Evolutionary conservation across 352 stramenopile species (phyloP), one percentile per base, ranked within the genome.

Genomic region (Elongisporangium undulatum): DNA sequence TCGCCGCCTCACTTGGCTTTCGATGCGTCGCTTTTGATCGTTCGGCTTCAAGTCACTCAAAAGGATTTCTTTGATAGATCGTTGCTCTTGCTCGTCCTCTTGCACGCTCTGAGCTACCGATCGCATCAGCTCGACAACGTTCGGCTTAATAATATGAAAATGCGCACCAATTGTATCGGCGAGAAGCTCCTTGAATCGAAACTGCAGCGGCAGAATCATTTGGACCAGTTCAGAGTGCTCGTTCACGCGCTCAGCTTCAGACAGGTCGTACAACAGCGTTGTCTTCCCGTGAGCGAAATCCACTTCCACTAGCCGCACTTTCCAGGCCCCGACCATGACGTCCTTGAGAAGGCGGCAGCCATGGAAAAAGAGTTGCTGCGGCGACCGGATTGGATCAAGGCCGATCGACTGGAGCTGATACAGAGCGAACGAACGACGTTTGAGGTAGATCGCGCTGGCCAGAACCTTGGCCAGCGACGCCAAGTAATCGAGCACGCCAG

Each of bases 401-500:
- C 41, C 62, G 1, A 79, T 34, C 3, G 64, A 48, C 12, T 83
- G 67, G 1, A 94, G 51, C 39, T 82, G 49, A 49, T 77, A 64
- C n/a, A 94, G 57, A 1, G 71, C 74, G 38, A 65, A 68, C 1
- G 82, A 76, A 6, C 82, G 69, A 0, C 85, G 68, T 58, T 92
- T 90, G 29, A 85, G 56, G 29, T 90, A 90, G 15, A 94, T 75
- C 0, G 69, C 68, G 12, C 68, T 66, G 0, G 77, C 77, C 1
- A 94, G 52, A 0, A 75, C 48, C 45, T 78, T 83, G 5, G 60
- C 59, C 3, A 90, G 51, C 0, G 67, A 51, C 7, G 59, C 22
- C 3, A 94, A 62, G 20, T 89, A 90, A 4, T 77, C 63, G 8
- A 92, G 22, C 1, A 87, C 70, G 4, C 84, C 84, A 16, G 67